Base-by-base conservation (phyloP, 2,329 filamentous ascomycete genomes). In the Pyrenophora teres region DNA sequence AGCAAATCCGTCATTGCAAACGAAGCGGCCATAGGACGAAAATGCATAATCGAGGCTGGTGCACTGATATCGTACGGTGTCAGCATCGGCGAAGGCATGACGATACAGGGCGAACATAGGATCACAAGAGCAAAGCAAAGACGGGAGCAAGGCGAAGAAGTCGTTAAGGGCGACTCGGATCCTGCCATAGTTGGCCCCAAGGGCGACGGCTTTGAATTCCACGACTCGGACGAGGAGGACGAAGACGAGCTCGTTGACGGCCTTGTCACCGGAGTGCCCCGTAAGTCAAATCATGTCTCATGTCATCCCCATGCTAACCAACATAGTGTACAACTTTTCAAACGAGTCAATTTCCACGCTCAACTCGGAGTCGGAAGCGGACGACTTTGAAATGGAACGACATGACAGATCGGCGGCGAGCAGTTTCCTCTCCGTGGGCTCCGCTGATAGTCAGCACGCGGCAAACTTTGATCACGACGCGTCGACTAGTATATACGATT, bases 391-490 rank as follows among this genome's bases (percentile, higher is more conserved):
- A 9, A 54, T 80, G 7, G 38, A 53, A 35, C 79, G 77, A 45
- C 77, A 79, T 36, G 72, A 79, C 46, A 80, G 84, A 52, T 87
- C 85, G 0, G 82, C 87, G 48, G 81, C 85, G 32, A 86, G 84
- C 23, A 90, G 87, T 39, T 90, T 92, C 67, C 82, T 87, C 35
- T 92, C 88, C 0, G 84, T 89, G 39, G 82, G 87, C 61, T 90
- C 87, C 0, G 84, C 86, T 13, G 82, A 85, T 45, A 76, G 75
- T 51, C 67, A 70, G 54, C 71, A 75, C 43, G 77, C 81, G 18
- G 80, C 82, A 51, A 80, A 86, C 51, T 97, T 97, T 81, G 90
- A 96, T 71, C 82, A 87, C 55, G 93, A 97, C 67, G 93, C 93
- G 21, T 89, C 93, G 3, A 81, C 87, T 59, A 93, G 90, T 54